Evolutionary conservation across 2,329 filamentous ascomycete genomes (phyloP).

Genomic region (Domatiomyces globalis): DNA sequence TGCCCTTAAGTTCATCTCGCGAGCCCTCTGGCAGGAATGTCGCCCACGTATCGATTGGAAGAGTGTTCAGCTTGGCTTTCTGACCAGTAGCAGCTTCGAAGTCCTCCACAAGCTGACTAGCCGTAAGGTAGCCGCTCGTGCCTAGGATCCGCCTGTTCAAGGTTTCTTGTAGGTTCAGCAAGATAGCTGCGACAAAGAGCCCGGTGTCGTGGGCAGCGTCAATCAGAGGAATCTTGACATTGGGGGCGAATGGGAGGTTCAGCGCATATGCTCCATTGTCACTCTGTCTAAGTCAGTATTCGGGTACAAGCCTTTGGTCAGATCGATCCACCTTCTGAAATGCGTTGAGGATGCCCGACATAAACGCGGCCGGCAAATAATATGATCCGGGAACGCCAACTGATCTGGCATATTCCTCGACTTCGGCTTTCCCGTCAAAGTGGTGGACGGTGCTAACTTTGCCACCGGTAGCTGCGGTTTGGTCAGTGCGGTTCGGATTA

Average conservation of each 20-base stretch:
- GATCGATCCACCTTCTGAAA: not conserved
- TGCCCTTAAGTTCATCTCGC: not conserved
- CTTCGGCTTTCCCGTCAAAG: slow-evolving; percentile 31
- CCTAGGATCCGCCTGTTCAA: not conserved
- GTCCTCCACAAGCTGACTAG: not conserved
- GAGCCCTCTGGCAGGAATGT: not conserved
- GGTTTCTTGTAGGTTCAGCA: not conserved
- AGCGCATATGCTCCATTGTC: not conserved
- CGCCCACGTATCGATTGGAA: not conserved
- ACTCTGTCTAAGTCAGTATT: not conserved
- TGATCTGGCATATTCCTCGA: slow-evolving; percentile 23
- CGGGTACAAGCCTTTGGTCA: not conserved
- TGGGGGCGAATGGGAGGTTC: not conserved
- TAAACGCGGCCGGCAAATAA: not conserved
- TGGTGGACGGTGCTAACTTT: slow-evolving; percentile 23
- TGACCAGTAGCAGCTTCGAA: not conserved
- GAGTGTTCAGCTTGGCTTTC: not conserved
- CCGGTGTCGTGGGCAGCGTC: not conserved
- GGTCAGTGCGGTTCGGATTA: not conserved
- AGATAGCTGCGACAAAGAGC: not conserved
- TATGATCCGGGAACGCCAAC: not conserved
- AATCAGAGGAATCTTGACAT: not conserved
- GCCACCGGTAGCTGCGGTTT: slow-evolving; percentile 20
- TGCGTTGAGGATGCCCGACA: not conserved
- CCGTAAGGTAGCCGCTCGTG: not conserved